phyloP scores from a whole-genome alignment of 1,284 basidiomycete genomes.

The Sporisorium reilianum region DNA sequence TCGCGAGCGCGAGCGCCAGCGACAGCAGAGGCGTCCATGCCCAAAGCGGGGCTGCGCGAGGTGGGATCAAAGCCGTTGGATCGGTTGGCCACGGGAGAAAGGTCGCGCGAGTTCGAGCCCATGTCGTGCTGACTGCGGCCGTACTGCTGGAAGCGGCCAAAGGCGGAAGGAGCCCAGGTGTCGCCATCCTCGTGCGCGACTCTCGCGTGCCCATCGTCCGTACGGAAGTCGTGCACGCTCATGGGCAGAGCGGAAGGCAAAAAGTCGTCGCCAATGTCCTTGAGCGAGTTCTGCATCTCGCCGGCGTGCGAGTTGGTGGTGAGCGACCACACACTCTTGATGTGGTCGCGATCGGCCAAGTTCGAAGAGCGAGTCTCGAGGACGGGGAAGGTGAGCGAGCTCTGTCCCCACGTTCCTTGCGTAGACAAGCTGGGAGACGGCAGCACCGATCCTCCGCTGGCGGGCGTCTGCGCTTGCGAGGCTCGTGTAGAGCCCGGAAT shows the following conservation, averaged over 20 bases:
- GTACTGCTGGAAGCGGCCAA: constrained; percentile 41
- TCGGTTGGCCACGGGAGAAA: constrained; percentile 35
- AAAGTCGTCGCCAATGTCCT: constrained; percentile 60
- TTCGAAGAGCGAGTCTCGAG: constrained; percentile 44
- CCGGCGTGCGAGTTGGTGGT: constrained; percentile 46
- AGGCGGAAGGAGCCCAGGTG: constrained; percentile 28
- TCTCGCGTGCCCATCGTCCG: constrained; percentile 26
- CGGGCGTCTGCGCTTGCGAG: constrained; percentile 46
- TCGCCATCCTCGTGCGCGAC: constrained; percentile 18
- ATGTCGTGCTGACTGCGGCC: constrained; percentile 26
- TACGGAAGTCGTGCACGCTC: constrained; percentile 55
- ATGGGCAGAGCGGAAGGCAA: constrained; percentile 54
- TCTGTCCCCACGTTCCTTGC: constrained; percentile 58
- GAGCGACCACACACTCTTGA: constrained; percentile 63
- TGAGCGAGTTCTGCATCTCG: constrained; percentile 59
- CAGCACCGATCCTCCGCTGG: constrained; percentile 44
- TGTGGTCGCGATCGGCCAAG: constrained; percentile 49
- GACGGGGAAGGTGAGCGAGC: constrained; percentile 57
- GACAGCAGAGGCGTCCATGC: constrained; percentile 33
- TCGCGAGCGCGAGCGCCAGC: constrained; percentile 34
- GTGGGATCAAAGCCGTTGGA: constrained; percentile 45
- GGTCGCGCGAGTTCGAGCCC: constrained; percentile 27
- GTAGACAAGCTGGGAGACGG: constrained; percentile 54
- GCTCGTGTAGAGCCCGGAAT: constrained; percentile 35
- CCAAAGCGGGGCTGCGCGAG: constrained; percentile 42